Evolutionary conservation across 1,284 basidiomycete species (phyloP), one percentile per base, ranked within the genome.

Genomic region (Xerocomus cyaneibrunnescens): DNA sequence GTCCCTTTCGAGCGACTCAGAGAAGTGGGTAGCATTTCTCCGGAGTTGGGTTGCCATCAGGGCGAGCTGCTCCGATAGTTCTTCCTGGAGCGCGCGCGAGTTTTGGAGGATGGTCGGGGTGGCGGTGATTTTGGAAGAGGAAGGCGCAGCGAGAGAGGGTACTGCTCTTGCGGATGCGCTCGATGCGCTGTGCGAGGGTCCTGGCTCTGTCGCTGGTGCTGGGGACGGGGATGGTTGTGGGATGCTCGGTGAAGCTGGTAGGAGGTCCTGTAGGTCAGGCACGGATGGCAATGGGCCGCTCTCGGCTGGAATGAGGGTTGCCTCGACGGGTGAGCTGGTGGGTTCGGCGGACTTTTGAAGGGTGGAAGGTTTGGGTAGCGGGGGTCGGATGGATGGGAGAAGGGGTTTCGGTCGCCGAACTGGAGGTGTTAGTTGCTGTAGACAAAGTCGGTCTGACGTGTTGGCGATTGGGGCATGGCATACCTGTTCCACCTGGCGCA

Each of bases 1-100:
- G 64, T 92, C 89, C 52, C 81, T 81, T 38, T 71, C 80, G 1
- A 92, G 73, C 13, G 82, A 73, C 3, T 76, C 74, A 4, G 84
- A 79, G 62, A 92, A 91, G 57, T 89, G 81, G 1, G 83, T 62
- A 0, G 87, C 83, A 57, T 92, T 92, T 22, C 77, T 76, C 61
- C 84, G 85, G 41, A 92, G 78, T 66, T 92, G 89, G 2, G 79
- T 72, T 2, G 89, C 86, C 89, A 92, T 92, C 37, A 79, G 71
- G 1, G 84, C 84, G 17, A 92, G 79, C 64, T 92, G 87, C 5
- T 77, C 76, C 0, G 86, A 79, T 38, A 92, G 79, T 36, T 88
- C 82, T 54, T 89, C 81, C 25, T 92, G 89, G 3, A 86, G 71
- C 0, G 78, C 76, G 16, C 72, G 76, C 10, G 85, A 82, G 55